A percentile compares a stretch with the other conserved stretches of the same genome.
phyloP scores from a whole-genome alignment of 352 stramenopile genomes.

The Globisporangium nagaii region DNA sequence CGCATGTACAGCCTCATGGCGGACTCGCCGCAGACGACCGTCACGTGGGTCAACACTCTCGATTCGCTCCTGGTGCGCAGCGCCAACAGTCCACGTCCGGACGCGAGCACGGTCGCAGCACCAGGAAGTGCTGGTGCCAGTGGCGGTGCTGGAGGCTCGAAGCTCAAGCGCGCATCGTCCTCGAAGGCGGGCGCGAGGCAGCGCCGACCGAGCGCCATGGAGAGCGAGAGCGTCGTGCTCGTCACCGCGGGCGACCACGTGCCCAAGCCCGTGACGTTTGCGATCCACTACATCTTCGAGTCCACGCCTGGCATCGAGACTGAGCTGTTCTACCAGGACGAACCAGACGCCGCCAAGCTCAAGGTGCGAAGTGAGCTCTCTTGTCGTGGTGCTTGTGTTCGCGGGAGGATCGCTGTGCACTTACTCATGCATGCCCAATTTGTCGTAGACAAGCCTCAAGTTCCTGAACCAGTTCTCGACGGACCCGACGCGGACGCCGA shows the following conservation, averaged over 20 bases:
- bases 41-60: constrained; percentile 71
- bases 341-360: constrained; percentile 40
- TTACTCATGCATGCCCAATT: background rate
- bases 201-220: constrained; percentile 36
- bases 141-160: background rate
- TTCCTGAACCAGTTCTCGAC: constrained; percentile 64
- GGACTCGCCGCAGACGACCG: constrained; percentile 65
- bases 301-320: constrained; percentile 76
- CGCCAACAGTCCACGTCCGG: constrained; percentile 66
- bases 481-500: constrained; percentile 32
- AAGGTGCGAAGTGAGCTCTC: too few species aligned
- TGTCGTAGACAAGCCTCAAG: constrained; percentile 27
- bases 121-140: constrained; percentile 5
- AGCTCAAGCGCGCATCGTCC: constrained; percentile 20
- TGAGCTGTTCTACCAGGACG: constrained; percentile 59
- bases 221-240: constrained; percentile 45
- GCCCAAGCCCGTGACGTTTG: constrained; percentile 44
- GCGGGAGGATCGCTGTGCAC: background rate
- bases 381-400: too few species aligned
- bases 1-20: constrained; percentile 74
- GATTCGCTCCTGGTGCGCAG: constrained; percentile 67
- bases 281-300: constrained; percentile 83
- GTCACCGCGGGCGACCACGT: constrained; percentile 35
- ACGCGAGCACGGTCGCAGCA: constrained; percentile 20
- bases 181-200: constrained; percentile 20